Conservation (phyloP, 148 eudicot genomes). For the Amaranthus cruentus region DNA sequence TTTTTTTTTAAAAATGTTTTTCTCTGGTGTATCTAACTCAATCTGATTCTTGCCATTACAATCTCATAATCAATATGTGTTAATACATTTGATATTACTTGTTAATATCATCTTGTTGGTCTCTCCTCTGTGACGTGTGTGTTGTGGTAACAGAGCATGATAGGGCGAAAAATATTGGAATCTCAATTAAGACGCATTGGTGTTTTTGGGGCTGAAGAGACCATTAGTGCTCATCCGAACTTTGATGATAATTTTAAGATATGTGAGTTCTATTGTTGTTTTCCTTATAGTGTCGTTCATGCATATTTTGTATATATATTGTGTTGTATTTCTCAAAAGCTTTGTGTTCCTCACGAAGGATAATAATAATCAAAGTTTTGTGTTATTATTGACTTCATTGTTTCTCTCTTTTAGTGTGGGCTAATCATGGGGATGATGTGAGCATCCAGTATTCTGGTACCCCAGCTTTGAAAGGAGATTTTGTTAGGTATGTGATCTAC, state of each 20-base stretch:
- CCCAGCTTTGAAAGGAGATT: conserved; percentile 95
- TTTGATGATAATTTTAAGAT: conserved; percentile 80
- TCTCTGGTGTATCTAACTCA: not conserved
- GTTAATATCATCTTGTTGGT: conserved; percentile 3
- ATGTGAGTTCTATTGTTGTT: conserved; percentile 43
- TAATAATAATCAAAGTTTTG: not conserved
- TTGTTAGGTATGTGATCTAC: conserved; percentile 60
- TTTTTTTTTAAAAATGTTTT: not conserved
- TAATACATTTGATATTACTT: not conserved
- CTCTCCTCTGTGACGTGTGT: not conserved
- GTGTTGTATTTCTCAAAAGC: not conserved
- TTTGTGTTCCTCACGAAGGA: not conserved
- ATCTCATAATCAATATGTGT: not conserved
- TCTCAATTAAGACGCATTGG: conserved; percentile 77
- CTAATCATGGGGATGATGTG: conserved; percentile 93
- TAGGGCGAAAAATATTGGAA: conserved; percentile 91
- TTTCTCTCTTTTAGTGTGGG: conserved; percentile 64
- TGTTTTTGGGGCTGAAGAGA: conserved; percentile 77
- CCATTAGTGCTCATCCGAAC: conserved; percentile 66
- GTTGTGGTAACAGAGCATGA: conserved; percentile 67
- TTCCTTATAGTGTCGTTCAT: not conserved
- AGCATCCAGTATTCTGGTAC: conserved; percentile 99
- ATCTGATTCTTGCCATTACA: conserved; percentile 1
- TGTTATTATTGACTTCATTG: conserved; percentile 8
- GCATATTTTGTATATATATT: not conserved